These are phyloP conservation scores for Lachnellula hyalina DNA, from an alignment of 2,329 filamentous ascomycete genomes.

Conservation along the genomic window DNA sequence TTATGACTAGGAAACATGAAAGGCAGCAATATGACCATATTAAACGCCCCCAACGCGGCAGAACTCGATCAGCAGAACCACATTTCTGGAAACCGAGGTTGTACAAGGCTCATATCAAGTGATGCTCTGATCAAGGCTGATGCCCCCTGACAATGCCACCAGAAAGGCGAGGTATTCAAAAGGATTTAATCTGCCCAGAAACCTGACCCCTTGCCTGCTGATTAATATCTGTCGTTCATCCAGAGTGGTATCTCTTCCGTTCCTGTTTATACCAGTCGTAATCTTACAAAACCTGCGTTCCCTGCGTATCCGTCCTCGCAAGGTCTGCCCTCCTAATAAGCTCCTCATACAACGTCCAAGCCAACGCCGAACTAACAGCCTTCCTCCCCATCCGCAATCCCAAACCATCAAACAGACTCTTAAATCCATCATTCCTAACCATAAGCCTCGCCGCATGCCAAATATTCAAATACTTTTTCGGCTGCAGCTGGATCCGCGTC, in stretches of 20 bases:
- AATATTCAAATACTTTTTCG: slow-evolving; percentile 76
- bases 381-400: slow-evolving; percentile 85
- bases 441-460: slow-evolving; percentile 70
- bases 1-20: neutral
- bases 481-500: slow-evolving; percentile 88
- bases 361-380: slow-evolving; percentile 86
- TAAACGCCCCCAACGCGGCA: neutral
- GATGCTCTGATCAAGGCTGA: too few species aligned
- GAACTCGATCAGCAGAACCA: neutral
- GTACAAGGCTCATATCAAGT: neutral
- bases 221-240: neutral
- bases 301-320: slow-evolving; percentile 11
- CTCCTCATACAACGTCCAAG: slow-evolving; percentile 97
- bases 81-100: neutral
- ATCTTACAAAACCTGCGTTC: neutral
- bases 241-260: neutral
- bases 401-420: slow-evolving; percentile 80
- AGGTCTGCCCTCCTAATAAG: slow-evolving; percentile 65
- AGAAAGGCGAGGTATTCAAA: too few species aligned
- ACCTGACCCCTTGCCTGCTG: neutral
- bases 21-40: neutral
- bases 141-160: too few species aligned
- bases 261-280: neutral
- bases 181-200: neutral
- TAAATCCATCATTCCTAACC: slow-evolving; percentile 72